Evolutionary conservation across 257 asterid species (phyloP).

Genomic region (Hygrophila difformis): DNA sequence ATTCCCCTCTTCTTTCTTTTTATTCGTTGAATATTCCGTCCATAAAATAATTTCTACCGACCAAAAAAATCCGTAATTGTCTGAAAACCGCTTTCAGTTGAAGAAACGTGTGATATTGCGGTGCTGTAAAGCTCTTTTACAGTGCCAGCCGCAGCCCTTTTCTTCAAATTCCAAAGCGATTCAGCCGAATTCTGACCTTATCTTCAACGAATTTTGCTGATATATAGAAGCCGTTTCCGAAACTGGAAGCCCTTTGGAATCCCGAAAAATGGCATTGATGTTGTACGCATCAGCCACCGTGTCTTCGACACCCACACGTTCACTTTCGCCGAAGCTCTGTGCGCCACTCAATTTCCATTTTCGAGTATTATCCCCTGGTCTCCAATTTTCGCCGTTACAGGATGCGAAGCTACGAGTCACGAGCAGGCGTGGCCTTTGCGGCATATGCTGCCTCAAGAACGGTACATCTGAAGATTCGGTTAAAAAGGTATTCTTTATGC

Average conservation of each 20-base stretch:
- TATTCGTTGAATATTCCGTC: too few species aligned
- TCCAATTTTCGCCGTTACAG: slow-evolving; percentile 21
- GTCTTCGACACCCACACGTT: slow-evolving; percentile 25
- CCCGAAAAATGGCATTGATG: slow-evolving; percentile 28
- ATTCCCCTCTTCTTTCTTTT: too few species aligned
- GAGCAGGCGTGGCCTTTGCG: slow-evolving; percentile 19
- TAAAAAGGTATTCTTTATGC: slow-evolving; percentile 31
- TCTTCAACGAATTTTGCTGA: slow-evolving; percentile 18
- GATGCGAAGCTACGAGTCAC: slow-evolving; percentile 23
- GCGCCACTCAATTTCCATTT: slow-evolving; percentile 25
- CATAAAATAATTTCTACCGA: too few species aligned
- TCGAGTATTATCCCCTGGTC: slow-evolving; percentile 14
- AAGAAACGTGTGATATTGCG: not conserved
- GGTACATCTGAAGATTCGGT: slow-evolving; percentile 23
- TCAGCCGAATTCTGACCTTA: slow-evolving; percentile 18
- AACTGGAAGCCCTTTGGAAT: slow-evolving; percentile 9
- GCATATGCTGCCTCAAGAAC: slow-evolving; percentile 33
- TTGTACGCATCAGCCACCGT: slow-evolving; percentile 31
- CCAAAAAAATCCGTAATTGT: too few species aligned
- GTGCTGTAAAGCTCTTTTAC: not conserved
- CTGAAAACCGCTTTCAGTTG: not conserved
- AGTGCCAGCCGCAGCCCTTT: not conserved
- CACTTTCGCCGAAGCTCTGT: slow-evolving; percentile 22
- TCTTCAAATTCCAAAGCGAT: not conserved
- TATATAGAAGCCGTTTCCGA: not conserved